Percentiles rank a stretch among this genome's conserved stretches.
Conservation (phyloP, 163 green algal genomes). For the Scenedesmus sp. region DNA sequence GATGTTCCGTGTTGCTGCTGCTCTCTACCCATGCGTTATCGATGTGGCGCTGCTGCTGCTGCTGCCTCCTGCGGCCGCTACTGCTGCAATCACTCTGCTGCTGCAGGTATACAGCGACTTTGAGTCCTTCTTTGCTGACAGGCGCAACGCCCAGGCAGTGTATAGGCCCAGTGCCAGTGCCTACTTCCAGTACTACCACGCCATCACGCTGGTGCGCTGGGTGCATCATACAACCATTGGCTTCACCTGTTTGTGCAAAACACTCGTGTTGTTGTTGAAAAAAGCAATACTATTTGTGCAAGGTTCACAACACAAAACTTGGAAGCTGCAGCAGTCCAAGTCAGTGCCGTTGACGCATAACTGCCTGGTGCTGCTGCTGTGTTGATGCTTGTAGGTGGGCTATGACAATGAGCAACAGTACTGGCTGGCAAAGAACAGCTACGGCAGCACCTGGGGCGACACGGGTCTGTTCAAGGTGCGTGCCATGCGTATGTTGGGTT, state of each 20-base stretch:
- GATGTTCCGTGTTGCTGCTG: too few species aligned
- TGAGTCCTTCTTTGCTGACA: neutral
- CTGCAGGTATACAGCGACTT: neutral
- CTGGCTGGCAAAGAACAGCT: constrained; percentile 11
- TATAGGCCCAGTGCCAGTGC: neutral
- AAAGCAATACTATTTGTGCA: too few species aligned
- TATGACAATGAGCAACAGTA: neutral
- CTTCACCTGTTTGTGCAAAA: too few species aligned
- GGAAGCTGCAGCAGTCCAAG: too few species aligned
- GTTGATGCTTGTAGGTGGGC: neutral
- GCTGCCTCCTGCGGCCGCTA: neutral
- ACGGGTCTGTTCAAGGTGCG: neutral
- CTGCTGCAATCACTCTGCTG: too few species aligned
- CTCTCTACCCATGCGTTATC: too few species aligned
- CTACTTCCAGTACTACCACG: neutral
- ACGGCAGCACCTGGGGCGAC: neutral
- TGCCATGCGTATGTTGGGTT: neutral
- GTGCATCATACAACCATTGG: too few species aligned
- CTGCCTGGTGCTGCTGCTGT: too few species aligned
- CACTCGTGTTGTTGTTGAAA: too few species aligned
- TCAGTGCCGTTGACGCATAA: too few species aligned
- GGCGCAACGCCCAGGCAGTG: neutral
- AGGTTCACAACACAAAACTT: too few species aligned
- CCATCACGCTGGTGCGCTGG: neutral
- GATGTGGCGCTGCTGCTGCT: too few species aligned